Percentiles rank a stretch among this genome's conserved stretches.
Evolutionary conservation across 2,329 filamentous ascomycete species (phyloP).

Genomic region (Hymenoscyphus salicellus): DNA sequence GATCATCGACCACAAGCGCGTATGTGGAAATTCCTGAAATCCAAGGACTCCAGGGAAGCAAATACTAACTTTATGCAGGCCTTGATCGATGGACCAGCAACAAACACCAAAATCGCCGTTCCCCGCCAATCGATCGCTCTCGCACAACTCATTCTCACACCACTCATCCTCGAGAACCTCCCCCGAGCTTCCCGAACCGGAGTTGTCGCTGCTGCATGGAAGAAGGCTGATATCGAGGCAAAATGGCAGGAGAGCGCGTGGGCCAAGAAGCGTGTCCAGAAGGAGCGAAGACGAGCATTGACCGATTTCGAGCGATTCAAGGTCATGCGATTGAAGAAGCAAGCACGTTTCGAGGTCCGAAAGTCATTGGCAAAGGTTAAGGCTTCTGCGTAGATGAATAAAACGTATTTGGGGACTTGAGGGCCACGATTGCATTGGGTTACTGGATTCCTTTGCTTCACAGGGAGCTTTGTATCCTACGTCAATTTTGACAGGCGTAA

Average conservation of each 20-base stretch:
- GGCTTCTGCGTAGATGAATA: constrained; percentile 57
- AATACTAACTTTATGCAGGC: constrained; percentile 57
- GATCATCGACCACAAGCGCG: constrained; percentile 99
- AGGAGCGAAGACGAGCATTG: constrained; percentile 81
- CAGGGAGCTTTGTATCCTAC: constrained; percentile 65
- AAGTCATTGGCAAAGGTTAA: constrained; percentile 94
- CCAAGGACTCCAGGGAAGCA: constrained; percentile 2
- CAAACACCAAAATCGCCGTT: constrained; percentile 73
- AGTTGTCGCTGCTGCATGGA: constrained; percentile 84
- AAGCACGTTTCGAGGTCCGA: constrained; percentile 96
- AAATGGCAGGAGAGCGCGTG: constrained; percentile 91
- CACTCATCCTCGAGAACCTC: constrained; percentile 81
- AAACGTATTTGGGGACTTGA: constrained; percentile 39
- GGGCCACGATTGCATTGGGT: constrained; percentile 49
- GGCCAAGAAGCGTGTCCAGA: constrained; percentile 89
- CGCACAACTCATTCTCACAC: constrained; percentile 81
- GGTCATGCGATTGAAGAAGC: constrained; percentile 98
- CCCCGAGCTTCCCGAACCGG: constrained; percentile 80
- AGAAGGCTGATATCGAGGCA: constrained; percentile 83
- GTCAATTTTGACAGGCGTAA: constrained; percentile 62
- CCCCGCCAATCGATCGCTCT: constrained; percentile 85
- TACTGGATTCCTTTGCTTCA: constrained; percentile 58
- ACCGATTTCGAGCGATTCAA: constrained; percentile 99
- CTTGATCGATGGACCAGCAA: constrained; percentile 90
- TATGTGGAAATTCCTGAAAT: constrained; percentile 58